These are phyloP conservation scores for Saturnispora galanensis DNA, from an alignment of 805 yeast genomes.

Conservation along the genomic window DNA sequence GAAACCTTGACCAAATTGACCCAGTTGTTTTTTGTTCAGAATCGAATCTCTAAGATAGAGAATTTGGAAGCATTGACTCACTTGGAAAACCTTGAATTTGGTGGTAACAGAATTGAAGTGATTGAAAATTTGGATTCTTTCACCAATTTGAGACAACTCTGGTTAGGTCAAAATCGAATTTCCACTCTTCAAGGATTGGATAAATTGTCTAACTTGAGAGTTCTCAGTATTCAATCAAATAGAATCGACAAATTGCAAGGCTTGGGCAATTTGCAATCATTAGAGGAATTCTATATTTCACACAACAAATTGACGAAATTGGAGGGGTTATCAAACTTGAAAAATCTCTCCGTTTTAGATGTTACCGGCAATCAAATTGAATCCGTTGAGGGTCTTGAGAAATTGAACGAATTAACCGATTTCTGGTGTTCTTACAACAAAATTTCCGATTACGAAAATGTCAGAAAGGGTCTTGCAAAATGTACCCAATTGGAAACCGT, in stretches of 20 bases:
- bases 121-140: conserved; percentile 52
- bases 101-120: conserved; percentile 67
- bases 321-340: conserved; percentile 67
- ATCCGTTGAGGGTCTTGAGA: conserved; percentile 53
- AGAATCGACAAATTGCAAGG: conserved; percentile 72
- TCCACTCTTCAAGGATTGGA: conserved; percentile 51
- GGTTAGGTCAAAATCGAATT: conserved; percentile 89
- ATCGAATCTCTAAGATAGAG: conserved; percentile 65
- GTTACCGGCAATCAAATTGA: conserved; percentile 65
- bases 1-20: conserved; percentile 51
- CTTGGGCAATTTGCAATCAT: conserved; percentile 53
- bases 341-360: conserved; percentile 64
- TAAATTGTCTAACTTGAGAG: conserved; percentile 49
- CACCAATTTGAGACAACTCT: conserved; percentile 56
- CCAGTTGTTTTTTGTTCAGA: conserved; percentile 79
- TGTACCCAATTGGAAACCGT: conserved; percentile 71
- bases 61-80: conserved; percentile 47
- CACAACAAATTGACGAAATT: conserved; percentile 70
- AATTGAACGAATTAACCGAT: conserved; percentile 69
- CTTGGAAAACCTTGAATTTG: conserved; percentile 70
- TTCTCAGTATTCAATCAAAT: conserved; percentile 85
- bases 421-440: conserved; percentile 86
- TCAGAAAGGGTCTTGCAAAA: conserved; percentile 53
- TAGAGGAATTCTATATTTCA: conserved; percentile 82
- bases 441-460: conserved; percentile 56